Evolutionary conservation across 169 alveolate species (phyloP).

Genomic region (Plasmodium cynomolgi): DNA sequence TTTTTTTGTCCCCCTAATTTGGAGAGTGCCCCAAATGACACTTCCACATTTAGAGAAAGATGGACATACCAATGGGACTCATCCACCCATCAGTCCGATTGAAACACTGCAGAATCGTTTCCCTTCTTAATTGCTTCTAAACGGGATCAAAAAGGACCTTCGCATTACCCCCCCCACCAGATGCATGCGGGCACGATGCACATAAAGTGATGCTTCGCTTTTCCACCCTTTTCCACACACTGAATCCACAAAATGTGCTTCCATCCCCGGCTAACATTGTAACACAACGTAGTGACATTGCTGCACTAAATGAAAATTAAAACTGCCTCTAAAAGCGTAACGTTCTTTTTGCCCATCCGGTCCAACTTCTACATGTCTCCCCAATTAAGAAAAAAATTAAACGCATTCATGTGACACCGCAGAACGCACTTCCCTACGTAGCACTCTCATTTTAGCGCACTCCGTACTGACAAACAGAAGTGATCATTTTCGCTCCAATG

Average conservation of each 20-base stretch:
- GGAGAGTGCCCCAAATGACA: neutral
- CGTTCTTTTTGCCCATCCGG: neutral
- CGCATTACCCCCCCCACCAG: neutral
- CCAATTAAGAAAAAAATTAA: neutral
- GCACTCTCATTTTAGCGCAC: neutral
- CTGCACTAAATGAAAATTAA: neutral
- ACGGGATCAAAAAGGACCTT: neutral
- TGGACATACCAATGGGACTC: neutral
- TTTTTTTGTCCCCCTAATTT: neutral
- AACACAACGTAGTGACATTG: neutral
- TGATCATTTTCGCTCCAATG: neutral
- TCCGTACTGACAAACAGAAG: neutral
- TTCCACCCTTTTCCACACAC: neutral
- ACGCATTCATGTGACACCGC: neutral
- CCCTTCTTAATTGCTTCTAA: neutral
- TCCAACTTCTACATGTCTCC: neutral
- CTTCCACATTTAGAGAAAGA: neutral
- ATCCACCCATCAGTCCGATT: neutral
- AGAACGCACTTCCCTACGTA: neutral
- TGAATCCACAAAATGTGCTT: neutral
- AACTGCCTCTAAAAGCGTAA: neutral
- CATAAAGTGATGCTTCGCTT: neutral
- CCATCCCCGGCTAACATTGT: neutral
- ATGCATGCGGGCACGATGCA: neutral
- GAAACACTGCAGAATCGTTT: neutral